A percentile compares a stretch with the other conserved stretches of the same genome.
Evolutionary conservation across 805 yeast species (phyloP).

Genomic region (Kazachstania viticola): DNA sequence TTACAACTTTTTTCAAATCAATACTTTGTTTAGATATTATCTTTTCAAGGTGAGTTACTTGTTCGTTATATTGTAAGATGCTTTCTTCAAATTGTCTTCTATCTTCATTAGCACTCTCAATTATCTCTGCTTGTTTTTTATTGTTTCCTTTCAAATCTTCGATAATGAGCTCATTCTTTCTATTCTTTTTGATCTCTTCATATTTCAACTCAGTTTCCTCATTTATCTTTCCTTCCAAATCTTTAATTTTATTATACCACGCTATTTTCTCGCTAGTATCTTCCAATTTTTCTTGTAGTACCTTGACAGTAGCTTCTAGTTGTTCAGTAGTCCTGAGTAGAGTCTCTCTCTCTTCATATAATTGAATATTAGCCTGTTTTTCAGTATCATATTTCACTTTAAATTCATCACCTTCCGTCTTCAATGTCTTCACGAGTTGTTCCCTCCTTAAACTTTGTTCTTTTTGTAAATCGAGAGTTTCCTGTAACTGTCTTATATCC

Average conservation of each 20-base stretch:
- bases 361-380: constrained; percentile 43
- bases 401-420: constrained; percentile 21
- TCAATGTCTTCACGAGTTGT: constrained; percentile 28
- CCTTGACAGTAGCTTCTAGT: constrained; percentile 34
- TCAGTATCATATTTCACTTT: constrained; percentile 29
- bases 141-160: constrained; percentile 42
- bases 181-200: constrained; percentile 40
- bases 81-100: constrained; percentile 43
- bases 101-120: constrained; percentile 46
- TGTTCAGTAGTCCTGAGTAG: constrained; percentile 44
- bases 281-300: constrained; percentile 37
- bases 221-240: constrained; percentile 40
- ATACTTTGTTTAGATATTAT: constrained; percentile 36
- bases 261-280: constrained; percentile 40
- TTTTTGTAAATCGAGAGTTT: constrained; percentile 21
- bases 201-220: constrained; percentile 36
- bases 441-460: constrained; percentile 24
- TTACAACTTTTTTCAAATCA: constrained; percentile 35
- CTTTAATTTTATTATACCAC: constrained; percentile 47
- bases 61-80: constrained; percentile 34
- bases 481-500: constrained; percentile 17
- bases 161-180: constrained; percentile 39
- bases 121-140: constrained; percentile 39
- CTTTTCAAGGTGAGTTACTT: constrained; percentile 32
- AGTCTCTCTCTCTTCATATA: constrained; percentile 58